Conservation (phyloP, 129 eudicot species). For the Saussurea involucrata region DNA sequence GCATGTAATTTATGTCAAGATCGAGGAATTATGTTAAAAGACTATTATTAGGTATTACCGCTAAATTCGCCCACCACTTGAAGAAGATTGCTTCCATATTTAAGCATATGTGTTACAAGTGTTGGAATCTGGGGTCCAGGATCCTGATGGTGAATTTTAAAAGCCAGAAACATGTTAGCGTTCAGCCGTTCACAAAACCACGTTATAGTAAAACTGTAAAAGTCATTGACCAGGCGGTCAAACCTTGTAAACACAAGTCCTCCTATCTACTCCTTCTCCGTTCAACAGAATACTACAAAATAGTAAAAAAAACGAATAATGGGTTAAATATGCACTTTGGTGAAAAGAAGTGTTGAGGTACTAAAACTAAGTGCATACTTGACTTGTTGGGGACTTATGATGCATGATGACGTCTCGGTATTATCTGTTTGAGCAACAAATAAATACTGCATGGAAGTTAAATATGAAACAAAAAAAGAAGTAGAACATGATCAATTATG, state of each 20-base stretch:
- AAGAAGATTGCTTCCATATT: conserved; percentile 84
- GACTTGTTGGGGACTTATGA: conserved; percentile 65
- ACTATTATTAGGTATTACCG: no score
- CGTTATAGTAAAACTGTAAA: conserved; percentile 10
- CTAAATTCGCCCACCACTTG: conserved; percentile 82
- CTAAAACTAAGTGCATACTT: conserved; percentile 36
- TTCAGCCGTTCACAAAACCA: conserved; percentile 17
- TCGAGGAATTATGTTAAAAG: neutral
- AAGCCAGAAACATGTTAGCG: conserved; percentile 15
- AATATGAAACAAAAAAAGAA: conserved; percentile 1
- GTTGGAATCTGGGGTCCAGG: conserved; percentile 84
- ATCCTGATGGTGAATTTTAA: conserved; percentile 42
- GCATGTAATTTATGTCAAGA: neutral
- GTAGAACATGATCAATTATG: neutral
- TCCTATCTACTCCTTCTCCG: conserved; percentile 66
- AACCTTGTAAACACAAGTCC: conserved; percentile 56
- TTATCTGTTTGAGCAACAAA: conserved; percentile 69
- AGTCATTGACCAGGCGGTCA: conserved; percentile 18
- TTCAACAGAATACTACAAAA: conserved; percentile 62
- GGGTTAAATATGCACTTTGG: conserved; percentile 1
- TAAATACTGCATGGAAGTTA: conserved; percentile 50
- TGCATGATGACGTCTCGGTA: conserved; percentile 67
- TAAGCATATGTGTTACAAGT: conserved; percentile 57
- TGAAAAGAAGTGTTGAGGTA: neutral
- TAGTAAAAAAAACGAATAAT: neutral